Evolutionary conservation across 768 basidiomycete genomes (phyloP).

Genomic region (Boletus fagicola): DNA sequence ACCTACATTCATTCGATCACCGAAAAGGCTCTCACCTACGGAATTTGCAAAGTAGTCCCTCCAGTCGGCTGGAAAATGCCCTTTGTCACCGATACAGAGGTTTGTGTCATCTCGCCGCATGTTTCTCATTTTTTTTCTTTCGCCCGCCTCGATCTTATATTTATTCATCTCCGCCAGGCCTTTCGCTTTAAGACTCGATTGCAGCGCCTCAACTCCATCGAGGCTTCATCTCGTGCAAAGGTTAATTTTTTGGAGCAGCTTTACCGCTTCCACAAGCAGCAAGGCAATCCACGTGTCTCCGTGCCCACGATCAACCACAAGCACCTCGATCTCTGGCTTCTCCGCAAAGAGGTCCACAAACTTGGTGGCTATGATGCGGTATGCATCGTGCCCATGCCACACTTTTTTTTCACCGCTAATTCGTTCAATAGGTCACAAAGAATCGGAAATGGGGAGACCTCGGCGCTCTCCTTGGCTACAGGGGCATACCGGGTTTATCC

Average conservation of each 20-base stretch:
- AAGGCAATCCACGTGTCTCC: slow-evolving; percentile 86
- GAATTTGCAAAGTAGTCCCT: slow-evolving; percentile 96
- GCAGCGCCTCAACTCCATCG: slow-evolving; percentile 93
- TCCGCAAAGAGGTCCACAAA: slow-evolving; percentile 89
- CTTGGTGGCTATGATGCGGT: slow-evolving; percentile 87
- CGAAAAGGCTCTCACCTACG: slow-evolving; percentile 66
- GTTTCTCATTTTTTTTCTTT: slow-evolving; percentile 24
- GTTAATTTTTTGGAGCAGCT: slow-evolving; percentile 97
- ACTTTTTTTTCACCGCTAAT: slow-evolving; percentile 28
- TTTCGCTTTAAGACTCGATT: slow-evolving; percentile 96
- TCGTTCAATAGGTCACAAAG: slow-evolving; percentile 63
- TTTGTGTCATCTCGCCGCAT: slow-evolving; percentile 39
- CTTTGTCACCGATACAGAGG: slow-evolving; percentile 93
- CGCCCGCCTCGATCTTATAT: slow-evolving; percentile 19
- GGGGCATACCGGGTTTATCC: slow-evolving; percentile 76
- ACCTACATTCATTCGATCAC: slow-evolving; percentile 84
- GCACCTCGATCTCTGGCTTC: slow-evolving; percentile 88
- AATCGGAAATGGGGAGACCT: slow-evolving; percentile 87
- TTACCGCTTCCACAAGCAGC: slow-evolving; percentile 94
- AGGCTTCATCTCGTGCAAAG: slow-evolving; percentile 95
- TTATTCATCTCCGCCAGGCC: slow-evolving; percentile 41
- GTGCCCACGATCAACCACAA: slow-evolving; percentile 94
- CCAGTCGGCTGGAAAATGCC: slow-evolving; percentile 94
- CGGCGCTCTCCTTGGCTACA: slow-evolving; percentile 79
- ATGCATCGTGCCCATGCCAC: slow-evolving; percentile 31